A percentile compares a stretch with the other conserved stretches of the same genome.
Evolutionary conservation across 2,329 filamentous ascomycete species (phyloP).

Genomic region (Botrytis sinoallii): DNA sequence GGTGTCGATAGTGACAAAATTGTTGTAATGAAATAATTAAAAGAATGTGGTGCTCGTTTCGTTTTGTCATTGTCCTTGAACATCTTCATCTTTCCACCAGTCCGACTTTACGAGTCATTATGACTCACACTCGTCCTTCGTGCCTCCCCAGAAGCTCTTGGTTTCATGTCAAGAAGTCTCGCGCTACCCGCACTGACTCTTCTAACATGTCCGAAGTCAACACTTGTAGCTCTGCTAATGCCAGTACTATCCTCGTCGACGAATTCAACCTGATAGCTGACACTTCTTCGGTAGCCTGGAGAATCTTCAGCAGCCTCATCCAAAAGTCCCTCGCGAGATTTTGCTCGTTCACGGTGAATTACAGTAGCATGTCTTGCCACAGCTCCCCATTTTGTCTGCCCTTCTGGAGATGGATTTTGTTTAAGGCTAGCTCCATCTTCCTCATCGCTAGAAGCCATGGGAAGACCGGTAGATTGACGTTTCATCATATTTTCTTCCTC

Average conservation of each 20-base stretch:
- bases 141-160: constrained; percentile 52
- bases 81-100: constrained; percentile 15
- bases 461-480: constrained; percentile 46
- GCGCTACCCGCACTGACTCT: constrained; percentile 78
- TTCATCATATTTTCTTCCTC: constrained; percentile 33
- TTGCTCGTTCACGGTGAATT: constrained; percentile 56
- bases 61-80: constrained; percentile 24
- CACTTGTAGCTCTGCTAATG: constrained; percentile 65
- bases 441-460: constrained; percentile 56
- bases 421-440: constrained; percentile 47
- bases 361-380: constrained; percentile 55
- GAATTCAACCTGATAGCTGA: constrained; percentile 25
- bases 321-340: constrained; percentile 57
- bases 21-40: constrained; percentile 26
- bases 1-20: constrained; percentile 30
- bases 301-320: constrained; percentile 28
- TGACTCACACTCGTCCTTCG: constrained; percentile 40
- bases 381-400: constrained; percentile 37
- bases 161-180: constrained; percentile 65
- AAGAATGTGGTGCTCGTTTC: constrained; percentile 37
- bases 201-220: constrained; percentile 62
- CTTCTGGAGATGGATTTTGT: constrained; percentile 28
- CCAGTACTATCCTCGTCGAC: constrained; percentile 22
- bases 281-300: constrained; percentile 25
- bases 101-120: constrained; percentile 9